Conservation (phyloP, 176 grass and related monocot species). For the Ensete glaucum region DNA sequence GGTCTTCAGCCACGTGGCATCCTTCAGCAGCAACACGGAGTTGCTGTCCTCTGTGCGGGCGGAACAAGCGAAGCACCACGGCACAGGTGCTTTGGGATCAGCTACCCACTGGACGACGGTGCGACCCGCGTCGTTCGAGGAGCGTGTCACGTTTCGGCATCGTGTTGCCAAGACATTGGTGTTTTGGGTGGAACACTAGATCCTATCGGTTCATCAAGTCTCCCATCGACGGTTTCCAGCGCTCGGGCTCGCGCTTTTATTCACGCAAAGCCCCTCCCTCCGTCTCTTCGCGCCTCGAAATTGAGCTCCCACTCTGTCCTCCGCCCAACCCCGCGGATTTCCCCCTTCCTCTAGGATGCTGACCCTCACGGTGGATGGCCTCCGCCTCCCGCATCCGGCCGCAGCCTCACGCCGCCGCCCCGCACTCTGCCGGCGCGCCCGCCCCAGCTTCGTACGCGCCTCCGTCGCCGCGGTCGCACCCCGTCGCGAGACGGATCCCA, state of each 20-base stretch:
- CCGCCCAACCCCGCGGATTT: not conserved
- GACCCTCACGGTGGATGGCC: slow-evolving; percentile 4
- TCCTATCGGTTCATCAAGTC: not conserved
- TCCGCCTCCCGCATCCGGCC: slow-evolving; percentile 9
- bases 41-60: not conserved
- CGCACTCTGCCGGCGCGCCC: not conserved
- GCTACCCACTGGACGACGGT: not conserved
- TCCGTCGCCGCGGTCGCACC: not conserved
- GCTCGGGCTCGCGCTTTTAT: too few relatives aligned
- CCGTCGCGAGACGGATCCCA: slow-evolving; percentile 33
- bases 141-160: not conserved
- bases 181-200: too few relatives aligned
- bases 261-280: not conserved
- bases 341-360: not conserved
- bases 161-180: too few relatives aligned
- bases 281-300: not conserved
- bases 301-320: not conserved
- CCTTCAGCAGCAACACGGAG: too few relatives aligned
- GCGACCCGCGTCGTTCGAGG: too few relatives aligned
- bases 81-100: not conserved
- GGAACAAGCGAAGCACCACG: not conserved
- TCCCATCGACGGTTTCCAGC: not conserved
- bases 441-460: not conserved
- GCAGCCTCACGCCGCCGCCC: not conserved
- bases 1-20: too few relatives aligned